Percentiles rank a stretch among this genome's conserved stretches.
Evolutionary conservation across 2,329 filamentous ascomycete species (phyloP).

Genomic region (Alternaria angustiovoidea): DNA sequence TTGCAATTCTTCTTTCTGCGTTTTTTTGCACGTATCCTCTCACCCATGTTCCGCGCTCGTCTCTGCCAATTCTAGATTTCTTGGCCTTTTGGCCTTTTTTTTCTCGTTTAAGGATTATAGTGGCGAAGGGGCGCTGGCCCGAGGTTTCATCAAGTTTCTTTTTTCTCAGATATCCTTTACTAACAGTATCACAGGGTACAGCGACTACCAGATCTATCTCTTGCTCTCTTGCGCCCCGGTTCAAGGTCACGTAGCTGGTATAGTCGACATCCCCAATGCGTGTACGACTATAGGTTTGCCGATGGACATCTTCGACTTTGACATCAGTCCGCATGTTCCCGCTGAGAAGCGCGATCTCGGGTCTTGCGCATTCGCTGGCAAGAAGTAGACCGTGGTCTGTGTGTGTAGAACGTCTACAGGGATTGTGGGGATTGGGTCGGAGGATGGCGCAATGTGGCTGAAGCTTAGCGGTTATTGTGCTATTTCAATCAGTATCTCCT

Average conservation of each 20-base stretch:
- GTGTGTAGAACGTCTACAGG: background rate
- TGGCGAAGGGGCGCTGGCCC: background rate
- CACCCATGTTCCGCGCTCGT: background rate
- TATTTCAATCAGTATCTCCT: background rate
- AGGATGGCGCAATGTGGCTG: background rate
- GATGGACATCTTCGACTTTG: slow-evolving; percentile 95
- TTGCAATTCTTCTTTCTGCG: background rate
- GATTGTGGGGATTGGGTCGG: background rate
- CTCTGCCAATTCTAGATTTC: background rate
- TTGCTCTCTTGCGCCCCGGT: slow-evolving; percentile 85
- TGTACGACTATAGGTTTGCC: slow-evolving; percentile 89
- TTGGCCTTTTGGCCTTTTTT: background rate
- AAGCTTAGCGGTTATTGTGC: background rate
- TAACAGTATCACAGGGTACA: slow-evolving; percentile 54
- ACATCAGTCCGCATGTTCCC: slow-evolving; percentile 74
- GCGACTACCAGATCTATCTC: slow-evolving; percentile 83
- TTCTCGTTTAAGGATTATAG: background rate
- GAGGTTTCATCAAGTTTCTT: background rate
- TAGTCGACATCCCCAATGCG: slow-evolving; percentile 88
- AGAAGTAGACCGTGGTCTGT: slow-evolving; percentile 15
- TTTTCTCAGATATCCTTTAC: background rate
- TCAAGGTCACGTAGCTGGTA: slow-evolving; percentile 86
- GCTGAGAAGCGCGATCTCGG: slow-evolving; percentile 73
- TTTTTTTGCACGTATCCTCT: background rate
- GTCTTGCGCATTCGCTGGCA: slow-evolving; percentile 69